Percentiles rank a stretch among this genome's conserved stretches.
Conservation (phyloP, 164 flowering plant genomes). For the Magnolia changhungtana region DNA sequence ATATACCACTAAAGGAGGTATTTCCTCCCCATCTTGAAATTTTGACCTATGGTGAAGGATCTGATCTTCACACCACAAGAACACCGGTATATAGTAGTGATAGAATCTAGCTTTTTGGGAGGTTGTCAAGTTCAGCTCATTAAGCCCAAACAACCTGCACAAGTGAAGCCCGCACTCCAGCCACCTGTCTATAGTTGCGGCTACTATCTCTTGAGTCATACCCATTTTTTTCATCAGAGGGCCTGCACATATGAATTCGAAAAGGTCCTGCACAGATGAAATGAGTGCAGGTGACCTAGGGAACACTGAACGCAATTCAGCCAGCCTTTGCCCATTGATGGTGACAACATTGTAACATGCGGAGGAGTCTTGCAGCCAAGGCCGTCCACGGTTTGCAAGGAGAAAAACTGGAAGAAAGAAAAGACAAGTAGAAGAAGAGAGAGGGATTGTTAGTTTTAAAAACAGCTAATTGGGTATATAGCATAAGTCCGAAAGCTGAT, state of each 20-base stretch:
- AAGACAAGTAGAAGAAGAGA: background rate
- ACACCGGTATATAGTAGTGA: slow-evolving; percentile 92
- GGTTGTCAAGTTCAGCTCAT: slow-evolving; percentile 50
- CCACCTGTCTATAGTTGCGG: slow-evolving; percentile 77
- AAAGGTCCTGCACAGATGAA: slow-evolving; percentile 76
- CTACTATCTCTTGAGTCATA: slow-evolving; percentile 53
- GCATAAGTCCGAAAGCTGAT: no score
- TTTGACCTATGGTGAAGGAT: slow-evolving; percentile 58
- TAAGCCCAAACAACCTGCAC: slow-evolving; percentile 65
- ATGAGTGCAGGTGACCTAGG: slow-evolving; percentile 53
- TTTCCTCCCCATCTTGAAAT: slow-evolving; percentile 66
- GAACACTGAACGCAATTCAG: slow-evolving; percentile 37
- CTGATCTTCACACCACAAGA: slow-evolving; percentile 90
- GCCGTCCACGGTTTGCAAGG: slow-evolving; percentile 29
- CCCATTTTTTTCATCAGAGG: slow-evolving; percentile 63
- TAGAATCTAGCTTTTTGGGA: slow-evolving; percentile 79
- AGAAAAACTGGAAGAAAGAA: slow-evolving; percentile 12
- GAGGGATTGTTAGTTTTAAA: background rate
- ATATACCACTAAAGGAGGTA: slow-evolving; percentile 89
- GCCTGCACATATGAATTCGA: slow-evolving; percentile 74
- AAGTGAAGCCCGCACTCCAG: slow-evolving; percentile 49
- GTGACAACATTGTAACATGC: slow-evolving; percentile 1
- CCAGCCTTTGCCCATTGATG: slow-evolving; percentile 21
- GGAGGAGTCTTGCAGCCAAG: slow-evolving; percentile 54
- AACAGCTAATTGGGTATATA: background rate